Evolutionary conservation across 2,329 filamentous ascomycete genomes (phyloP).

Genomic region (Xylaria sp.): DNA sequence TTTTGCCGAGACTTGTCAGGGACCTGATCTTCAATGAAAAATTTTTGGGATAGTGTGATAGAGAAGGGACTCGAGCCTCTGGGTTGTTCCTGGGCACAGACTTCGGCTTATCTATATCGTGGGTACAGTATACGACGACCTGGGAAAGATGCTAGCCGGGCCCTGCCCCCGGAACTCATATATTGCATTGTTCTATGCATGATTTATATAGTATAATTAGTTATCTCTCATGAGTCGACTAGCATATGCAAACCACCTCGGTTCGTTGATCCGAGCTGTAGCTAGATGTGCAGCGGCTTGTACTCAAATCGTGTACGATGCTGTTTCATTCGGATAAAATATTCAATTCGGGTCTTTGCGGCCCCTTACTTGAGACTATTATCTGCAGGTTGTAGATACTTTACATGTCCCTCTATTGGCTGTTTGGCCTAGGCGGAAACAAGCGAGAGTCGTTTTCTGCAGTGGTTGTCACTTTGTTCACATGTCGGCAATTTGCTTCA

Average conservation of each 20-base stretch:
- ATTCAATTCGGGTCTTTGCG: background rate
- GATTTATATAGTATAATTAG: background rate
- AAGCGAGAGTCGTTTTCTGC: background rate
- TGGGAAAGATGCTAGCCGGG: background rate
- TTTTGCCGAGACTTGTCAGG: background rate
- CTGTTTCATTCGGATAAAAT: constrained; percentile 18
- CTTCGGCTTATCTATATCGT: background rate
- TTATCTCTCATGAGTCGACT: constrained; percentile 12
- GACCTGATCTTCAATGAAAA: constrained; percentile 13
- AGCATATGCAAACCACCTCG: constrained; percentile 16
- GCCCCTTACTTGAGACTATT: background rate
- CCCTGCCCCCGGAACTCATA: background rate
- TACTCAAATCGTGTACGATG: background rate
- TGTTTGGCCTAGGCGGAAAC: background rate
- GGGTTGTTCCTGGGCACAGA: constrained; percentile 14
- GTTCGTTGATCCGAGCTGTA: constrained; percentile 16
- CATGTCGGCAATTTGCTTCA: constrained; percentile 7
- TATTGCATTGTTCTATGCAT: background rate
- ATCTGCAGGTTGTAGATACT: background rate
- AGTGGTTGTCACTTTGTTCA: background rate
- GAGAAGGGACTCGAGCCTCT: background rate
- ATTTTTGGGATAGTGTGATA: constrained; percentile 5
- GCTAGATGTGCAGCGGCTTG: too few relatives aligned
- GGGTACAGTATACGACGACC: background rate
- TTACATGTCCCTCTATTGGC: background rate